A percentile compares a stretch with the other conserved stretches of the same genome.
phyloP scores from a whole-genome alignment of 495 filamentous ascomycete species.

The Penicillium paxilli region DNA sequence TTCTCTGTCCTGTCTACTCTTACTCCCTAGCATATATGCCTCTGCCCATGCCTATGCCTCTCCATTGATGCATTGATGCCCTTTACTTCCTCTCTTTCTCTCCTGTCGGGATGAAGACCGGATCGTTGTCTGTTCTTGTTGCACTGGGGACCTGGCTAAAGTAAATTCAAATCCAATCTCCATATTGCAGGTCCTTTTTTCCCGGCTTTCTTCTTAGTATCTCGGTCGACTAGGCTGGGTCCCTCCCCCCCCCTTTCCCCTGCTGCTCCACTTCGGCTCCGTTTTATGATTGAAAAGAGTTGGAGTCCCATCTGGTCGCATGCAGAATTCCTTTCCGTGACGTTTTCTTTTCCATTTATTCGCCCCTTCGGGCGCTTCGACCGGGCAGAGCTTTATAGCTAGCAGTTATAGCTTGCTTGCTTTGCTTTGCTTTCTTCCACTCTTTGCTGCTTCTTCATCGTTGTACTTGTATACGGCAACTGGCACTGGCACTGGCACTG shows the following conservation, averaged over 20 bases:
- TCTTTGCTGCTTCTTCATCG: too few relatives aligned
- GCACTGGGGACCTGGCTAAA: conserved; percentile 5
- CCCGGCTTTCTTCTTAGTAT: conserved; percentile 2
- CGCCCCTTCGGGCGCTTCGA: conserved; percentile 8
- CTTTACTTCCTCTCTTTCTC: not conserved
- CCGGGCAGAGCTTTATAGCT: too few relatives aligned
- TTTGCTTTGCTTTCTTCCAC: not conserved
- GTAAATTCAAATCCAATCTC: conserved; percentile 3
- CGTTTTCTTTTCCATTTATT: conserved; percentile 3
- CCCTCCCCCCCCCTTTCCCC: conserved; percentile 11
- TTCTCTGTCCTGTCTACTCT: not conserved
- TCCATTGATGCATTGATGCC: not conserved
- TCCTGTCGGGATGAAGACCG: conserved; percentile 13
- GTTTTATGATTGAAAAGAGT: conserved; percentile 26
- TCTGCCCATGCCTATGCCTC: not conserved
- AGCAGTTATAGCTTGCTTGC: not conserved
- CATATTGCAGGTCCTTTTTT: not conserved
- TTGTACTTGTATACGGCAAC: too few relatives aligned
- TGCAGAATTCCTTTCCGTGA: conserved; percentile 13
- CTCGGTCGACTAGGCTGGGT: conserved; percentile 16
- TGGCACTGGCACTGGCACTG: too few relatives aligned
- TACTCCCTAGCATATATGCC: not conserved
- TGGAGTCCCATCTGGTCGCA: conserved; percentile 17
- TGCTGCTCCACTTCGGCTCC: conserved; percentile 29
- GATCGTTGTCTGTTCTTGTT: conserved; percentile 13